Evolutionary conservation across 371 early-diverging fungal genomes (phyloP), one percentile per base, ranked within the genome.

Genomic region (Saksenaea vasiformis): DNA sequence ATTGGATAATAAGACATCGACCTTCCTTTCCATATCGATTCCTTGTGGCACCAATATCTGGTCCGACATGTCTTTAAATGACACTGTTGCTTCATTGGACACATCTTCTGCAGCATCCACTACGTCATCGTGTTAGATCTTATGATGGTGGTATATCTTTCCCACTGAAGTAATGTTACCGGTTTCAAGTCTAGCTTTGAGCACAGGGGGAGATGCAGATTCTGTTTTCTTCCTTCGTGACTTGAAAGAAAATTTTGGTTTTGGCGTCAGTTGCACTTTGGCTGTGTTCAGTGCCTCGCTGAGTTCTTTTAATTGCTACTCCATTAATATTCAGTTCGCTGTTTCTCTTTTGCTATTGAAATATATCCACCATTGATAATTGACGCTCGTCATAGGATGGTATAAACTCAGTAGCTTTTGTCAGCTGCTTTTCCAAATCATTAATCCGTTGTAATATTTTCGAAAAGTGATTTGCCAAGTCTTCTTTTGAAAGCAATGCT

Each of bases 161-260:
- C 22, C 10, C n/a, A 22, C 24, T 22, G 0, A 11, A 22, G 5
- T 9, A 28, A 24, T 17, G 1, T 58, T 47, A 7, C 55, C 34
- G 38, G 28, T 61, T 27, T 59, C 60, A 14, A 54, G 41, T 3
- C 58, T 58, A 24, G 63, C 28, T 8, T 62, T 26, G 34, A 53
- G 1, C 4, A 56, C 47, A 11, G 72, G 39, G 3, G 56, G 64
- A 2, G 55, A 54, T 7, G 64, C 22, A 13, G 67, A n/a, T 27
- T 73, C 27, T 0, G 41, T 43, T 26, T 61, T 51, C 51, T 76
- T 72, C 9, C 75, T 81, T 28, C 84, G 79, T 13, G 83, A 83
- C 62, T 85, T 86, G 74, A 89, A 89, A 0, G 88, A 76, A 37
- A 89, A 89, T 62, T 87, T 89, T 41, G 80, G 74, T 64, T 83